These are phyloP conservation scores for Populus hybrid DNA, from an alignment of 441 rosid genomes.

Conservation along the genomic window DNA sequence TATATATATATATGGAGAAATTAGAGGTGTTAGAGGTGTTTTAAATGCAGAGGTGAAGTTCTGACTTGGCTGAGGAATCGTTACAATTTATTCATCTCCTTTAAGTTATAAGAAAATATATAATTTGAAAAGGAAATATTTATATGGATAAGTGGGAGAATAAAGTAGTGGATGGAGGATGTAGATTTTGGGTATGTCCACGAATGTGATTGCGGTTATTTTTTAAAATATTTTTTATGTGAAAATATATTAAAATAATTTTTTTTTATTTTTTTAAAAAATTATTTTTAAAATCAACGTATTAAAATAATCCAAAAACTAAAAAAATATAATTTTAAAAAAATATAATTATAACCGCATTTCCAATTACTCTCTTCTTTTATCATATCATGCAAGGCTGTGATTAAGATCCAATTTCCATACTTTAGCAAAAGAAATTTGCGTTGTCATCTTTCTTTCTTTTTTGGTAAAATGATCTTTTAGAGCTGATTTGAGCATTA, in stretches of 20 bases:
- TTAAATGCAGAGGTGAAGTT: too few relatives aligned
- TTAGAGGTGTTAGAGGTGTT: too few relatives aligned
- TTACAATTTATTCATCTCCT: too few relatives aligned
- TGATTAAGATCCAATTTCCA: conserved; percentile 15
- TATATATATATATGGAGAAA: too few relatives aligned
- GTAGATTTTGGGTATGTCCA: neutral
- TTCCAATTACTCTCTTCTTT: too few relatives aligned
- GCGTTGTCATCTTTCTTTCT: neutral
- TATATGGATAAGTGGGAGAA: conserved; percentile 23
- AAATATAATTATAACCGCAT: fast-evolving
- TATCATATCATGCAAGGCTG: neutral
- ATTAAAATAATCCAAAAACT: too few relatives aligned
- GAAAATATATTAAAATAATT: too few relatives aligned
- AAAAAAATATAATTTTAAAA: too few relatives aligned
- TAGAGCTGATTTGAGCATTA: neutral
- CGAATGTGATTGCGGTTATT: neutral
- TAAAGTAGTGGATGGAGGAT: conserved; percentile 26
- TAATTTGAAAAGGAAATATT: neutral
- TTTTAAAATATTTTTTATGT: neutral
- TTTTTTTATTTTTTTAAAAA: too few relatives aligned
- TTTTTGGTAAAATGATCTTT: neutral
- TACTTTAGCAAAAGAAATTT: neutral
- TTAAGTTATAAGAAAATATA: too few relatives aligned
- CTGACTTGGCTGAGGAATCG: too few relatives aligned
- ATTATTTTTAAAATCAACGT: too few relatives aligned